These are phyloP conservation scores for Nigrograna mackinnonii DNA, from an alignment of 2,329 filamentous ascomycete species.

Conservation along the genomic window DNA sequence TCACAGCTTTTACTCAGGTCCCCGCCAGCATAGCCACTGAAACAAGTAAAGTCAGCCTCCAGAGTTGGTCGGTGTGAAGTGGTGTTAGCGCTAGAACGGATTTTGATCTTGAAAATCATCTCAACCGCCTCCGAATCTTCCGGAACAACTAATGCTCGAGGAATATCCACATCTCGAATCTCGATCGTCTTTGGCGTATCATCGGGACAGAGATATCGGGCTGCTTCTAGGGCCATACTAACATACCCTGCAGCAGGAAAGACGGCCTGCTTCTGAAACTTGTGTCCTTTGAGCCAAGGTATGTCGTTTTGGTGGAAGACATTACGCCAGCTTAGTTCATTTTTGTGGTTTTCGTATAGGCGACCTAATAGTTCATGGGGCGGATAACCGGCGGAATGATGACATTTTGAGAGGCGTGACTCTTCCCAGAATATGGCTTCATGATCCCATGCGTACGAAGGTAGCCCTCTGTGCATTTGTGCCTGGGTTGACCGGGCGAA, in stretches of 20 bases:
- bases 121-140: no score
- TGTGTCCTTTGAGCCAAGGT: slow-evolving; percentile 17
- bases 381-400: slow-evolving; percentile 1
- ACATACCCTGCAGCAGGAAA: slow-evolving; percentile 30
- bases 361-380: slow-evolving; percentile 1
- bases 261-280: slow-evolving; percentile 11
- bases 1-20: no score
- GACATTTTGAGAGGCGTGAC: neutral
- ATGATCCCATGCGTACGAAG: slow-evolving; percentile 40
- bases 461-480: slow-evolving; percentile 14
- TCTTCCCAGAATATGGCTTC: slow-evolving; percentile 29
- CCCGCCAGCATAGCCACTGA: no score
- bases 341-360: slow-evolving; percentile 19
- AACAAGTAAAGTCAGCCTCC: no score
- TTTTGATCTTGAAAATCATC: no score
- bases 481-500: slow-evolving; percentile 2
- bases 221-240: slow-evolving; percentile 26
- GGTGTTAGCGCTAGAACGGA: no score
- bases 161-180: no score
- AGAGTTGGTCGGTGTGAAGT: no score
- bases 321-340: slow-evolving; percentile 5
- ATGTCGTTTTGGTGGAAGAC: slow-evolving; percentile 18
- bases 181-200: slow-evolving; percentile 4
- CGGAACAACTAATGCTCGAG: no score
- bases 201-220: neutral